Conservation (phyloP, 2,329 filamentous ascomycete genomes). For the Orbilia oligospora region DNA sequence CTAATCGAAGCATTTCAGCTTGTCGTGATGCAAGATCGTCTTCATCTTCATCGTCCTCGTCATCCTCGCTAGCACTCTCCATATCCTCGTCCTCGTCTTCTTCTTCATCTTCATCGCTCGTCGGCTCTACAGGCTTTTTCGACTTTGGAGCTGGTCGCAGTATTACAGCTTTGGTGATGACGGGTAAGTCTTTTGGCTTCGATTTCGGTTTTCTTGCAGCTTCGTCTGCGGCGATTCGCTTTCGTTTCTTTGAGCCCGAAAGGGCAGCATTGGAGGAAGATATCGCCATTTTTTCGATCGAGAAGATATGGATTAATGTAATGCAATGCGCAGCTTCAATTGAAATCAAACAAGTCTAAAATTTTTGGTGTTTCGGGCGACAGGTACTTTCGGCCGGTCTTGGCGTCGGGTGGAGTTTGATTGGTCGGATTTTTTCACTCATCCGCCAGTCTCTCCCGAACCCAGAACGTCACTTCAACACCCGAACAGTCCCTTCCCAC, state of each 20-base stretch:
- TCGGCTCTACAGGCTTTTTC: slow-evolving; percentile 22
- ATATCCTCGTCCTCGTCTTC: slow-evolving; percentile 40
- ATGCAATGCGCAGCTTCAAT: neutral
- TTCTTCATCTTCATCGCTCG: slow-evolving; percentile 43
- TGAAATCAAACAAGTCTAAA: slow-evolving; percentile 14
- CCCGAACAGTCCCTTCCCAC: slow-evolving; percentile 45
- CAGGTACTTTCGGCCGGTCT: slow-evolving; percentile 34
- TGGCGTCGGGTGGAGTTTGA: slow-evolving; percentile 50
- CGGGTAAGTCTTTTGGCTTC: slow-evolving; percentile 42
- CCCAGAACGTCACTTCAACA: slow-evolving; percentile 60
- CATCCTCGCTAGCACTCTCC: slow-evolving; percentile 39
- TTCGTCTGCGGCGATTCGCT: slow-evolving; percentile 52
- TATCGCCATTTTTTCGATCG: slow-evolving; percentile 47
- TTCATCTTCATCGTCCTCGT: slow-evolving; percentile 20
- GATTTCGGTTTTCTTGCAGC: slow-evolving; percentile 33
- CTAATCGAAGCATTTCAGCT: slow-evolving; percentile 79
- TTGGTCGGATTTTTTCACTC: slow-evolving; percentile 57
- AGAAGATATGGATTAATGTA: neutral
- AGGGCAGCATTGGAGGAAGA: slow-evolving; percentile 33
- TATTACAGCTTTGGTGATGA: slow-evolving; percentile 56
- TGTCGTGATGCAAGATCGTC: slow-evolving; percentile 66
- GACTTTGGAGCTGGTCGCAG: slow-evolving; percentile 45
- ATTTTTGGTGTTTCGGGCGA: slow-evolving; percentile 57
- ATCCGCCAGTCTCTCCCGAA: slow-evolving; percentile 59
- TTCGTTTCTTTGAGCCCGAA: slow-evolving; percentile 56